These are phyloP conservation scores for Mycena indigotica DNA, from an alignment of 768 basidiomycete species.

Conservation along the genomic window DNA sequence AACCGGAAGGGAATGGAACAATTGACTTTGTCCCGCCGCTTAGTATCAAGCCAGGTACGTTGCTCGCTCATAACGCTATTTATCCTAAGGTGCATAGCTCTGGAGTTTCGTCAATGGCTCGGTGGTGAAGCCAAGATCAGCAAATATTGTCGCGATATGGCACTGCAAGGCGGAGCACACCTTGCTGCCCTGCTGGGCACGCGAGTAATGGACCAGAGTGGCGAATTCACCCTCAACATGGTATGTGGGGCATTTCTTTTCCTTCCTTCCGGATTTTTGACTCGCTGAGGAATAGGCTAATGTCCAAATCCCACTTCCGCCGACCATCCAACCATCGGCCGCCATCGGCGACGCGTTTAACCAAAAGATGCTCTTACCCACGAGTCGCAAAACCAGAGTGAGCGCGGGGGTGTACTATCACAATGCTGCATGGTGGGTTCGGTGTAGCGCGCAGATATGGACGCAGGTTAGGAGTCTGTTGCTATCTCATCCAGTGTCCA, in stretches of 20 bases:
- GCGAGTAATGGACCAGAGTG: constrained; percentile 54
- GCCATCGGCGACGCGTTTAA: constrained; percentile 7
- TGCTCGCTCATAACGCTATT: neutral
- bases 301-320: constrained; percentile 2
- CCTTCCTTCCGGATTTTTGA: neutral
- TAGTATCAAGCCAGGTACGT: constrained; percentile 54
- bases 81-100: constrained; percentile 40
- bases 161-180: constrained; percentile 61
- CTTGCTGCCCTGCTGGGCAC: constrained; percentile 67
- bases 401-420: constrained; percentile 21
- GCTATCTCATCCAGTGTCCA: neutral
- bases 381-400: constrained; percentile 14
- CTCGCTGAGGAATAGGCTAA: neutral
- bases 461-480: constrained; percentile 18
- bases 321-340: neutral
- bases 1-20: constrained; percentile 60
- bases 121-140: constrained; percentile 78
- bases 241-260: constrained; percentile 35
- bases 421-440: constrained; percentile 25
- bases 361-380: constrained; percentile 20
- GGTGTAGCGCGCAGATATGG: constrained; percentile 27
- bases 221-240: constrained; percentile 71
- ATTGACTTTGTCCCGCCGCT: constrained; percentile 57
- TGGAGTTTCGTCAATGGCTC: constrained; percentile 71
- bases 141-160: constrained; percentile 69